Percentiles rank a stretch among this genome's conserved stretches.
phyloP scores from a whole-genome alignment of 176 grass and related monocot genomes.

The Triticum dicoccoides region DNA sequence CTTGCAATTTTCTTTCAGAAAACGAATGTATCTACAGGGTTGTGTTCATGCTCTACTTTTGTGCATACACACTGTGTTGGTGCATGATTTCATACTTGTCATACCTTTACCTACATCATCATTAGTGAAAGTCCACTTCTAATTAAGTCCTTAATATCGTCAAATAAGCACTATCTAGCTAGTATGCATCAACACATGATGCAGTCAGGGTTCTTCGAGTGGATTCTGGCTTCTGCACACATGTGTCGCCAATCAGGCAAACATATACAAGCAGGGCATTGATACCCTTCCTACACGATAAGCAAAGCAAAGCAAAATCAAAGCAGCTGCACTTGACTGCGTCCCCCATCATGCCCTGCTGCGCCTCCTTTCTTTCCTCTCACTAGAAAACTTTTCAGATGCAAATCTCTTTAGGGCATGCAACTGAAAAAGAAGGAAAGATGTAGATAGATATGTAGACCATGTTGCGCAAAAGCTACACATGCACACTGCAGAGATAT shows the following conservation, averaged over 20 bases:
- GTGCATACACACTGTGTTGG: constrained; percentile 19
- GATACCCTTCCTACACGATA: constrained; percentile 32
- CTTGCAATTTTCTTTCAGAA: not conserved
- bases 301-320: constrained; percentile 48
- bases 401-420: constrained; percentile 65
- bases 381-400: constrained; percentile 53
- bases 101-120: not conserved
- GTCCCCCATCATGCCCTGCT: not conserved
- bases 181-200: not conserved
- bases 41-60: constrained; percentile 27
- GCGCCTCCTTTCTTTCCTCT: not conserved
- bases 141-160: not conserved
- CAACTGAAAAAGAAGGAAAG: constrained; percentile 47
- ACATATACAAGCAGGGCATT: constrained; percentile 26
- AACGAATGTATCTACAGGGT: not conserved
- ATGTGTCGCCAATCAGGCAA: not conserved
- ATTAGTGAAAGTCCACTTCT: not conserved
- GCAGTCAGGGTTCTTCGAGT: not conserved
- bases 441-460: constrained; percentile 21
- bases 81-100: constrained; percentile 25
- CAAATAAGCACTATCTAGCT: not conserved
- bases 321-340: constrained; percentile 30
- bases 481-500: constrained; percentile 22
- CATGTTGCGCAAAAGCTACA: constrained; percentile 42
- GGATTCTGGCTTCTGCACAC: constrained; percentile 7